Evolutionary conservation across 805 yeast genomes (phyloP), one percentile per base, ranked within the genome.

Genomic region (Ogataea henricii): DNA sequence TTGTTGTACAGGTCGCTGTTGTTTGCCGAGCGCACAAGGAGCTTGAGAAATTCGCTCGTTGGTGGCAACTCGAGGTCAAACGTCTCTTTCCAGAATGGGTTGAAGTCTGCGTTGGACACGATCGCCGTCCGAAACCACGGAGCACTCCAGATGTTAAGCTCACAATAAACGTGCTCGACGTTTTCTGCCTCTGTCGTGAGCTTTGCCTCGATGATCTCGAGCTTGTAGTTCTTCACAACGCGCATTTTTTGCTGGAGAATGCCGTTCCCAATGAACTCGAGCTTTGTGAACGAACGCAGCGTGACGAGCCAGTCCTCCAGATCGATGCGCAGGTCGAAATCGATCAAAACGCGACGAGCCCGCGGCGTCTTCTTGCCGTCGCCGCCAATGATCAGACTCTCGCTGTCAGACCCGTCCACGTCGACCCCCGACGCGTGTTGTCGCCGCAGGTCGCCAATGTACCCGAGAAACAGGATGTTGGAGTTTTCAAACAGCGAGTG

Each of bases 61-160:
- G 78, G 69, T 0, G 87, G 85, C 35, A 83, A 68, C 43, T 82
- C 79, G n/a, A 86, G 68, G 1, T 76, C 68, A 59, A 87, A 86
- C 38, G 74, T 79, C 59, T 91, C 96, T 60, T 90, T 81, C 94
- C 96, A 91, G 61, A 88, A 88, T 1, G 96, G 91, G 46, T 75
- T 74, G 0, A 64, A 54, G 2, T 65, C 55, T 10, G 64, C 48
- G 39, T 76, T 69, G 30, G 72, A 68, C 0, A 84, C 84, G 6
- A 79, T 71, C 2, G 90, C 83, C 0, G 97, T 88, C 54, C 89
- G 72, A 32, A 87, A 88, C 89, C 92, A 86, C 0, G 85, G 81
- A 40, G 79, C 73, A 16, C 79, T 83, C 85, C 94, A 86, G 63
- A 88, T 73, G 14, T 76, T 69, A 2, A 90, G 71, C 57, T 89